phyloP scores from a whole-genome alignment of 1,284 basidiomycete genomes.

The Tylopilus orsonianus region DNA sequence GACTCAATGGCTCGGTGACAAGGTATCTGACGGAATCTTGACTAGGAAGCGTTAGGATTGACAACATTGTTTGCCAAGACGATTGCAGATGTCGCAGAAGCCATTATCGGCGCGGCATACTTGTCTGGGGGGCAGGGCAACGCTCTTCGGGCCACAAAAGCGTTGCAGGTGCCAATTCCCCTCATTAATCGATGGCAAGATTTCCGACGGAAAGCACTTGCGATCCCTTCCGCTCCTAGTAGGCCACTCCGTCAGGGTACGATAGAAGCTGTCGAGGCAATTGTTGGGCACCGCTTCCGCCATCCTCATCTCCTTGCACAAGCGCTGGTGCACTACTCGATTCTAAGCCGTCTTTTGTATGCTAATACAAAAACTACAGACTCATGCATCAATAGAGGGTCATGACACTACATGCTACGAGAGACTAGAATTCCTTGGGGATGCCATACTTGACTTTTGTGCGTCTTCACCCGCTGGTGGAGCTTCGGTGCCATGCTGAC shows the following conservation, averaged over 20 bases:
- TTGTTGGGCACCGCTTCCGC: conserved; percentile 61
- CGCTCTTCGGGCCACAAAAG: conserved; percentile 62
- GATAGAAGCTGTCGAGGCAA: conserved; percentile 55
- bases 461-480: conserved; percentile 29
- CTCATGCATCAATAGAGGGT: conserved; percentile 60
- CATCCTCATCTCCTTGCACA: conserved; percentile 63
- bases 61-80: conserved; percentile 43
- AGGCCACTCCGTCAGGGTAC: conserved; percentile 45
- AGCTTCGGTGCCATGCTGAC: conserved; percentile 9
- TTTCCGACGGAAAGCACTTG: conserved; percentile 52
- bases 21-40: conserved; percentile 44
- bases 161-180: conserved; percentile 59
- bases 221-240: conserved; percentile 41
- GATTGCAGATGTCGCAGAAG: conserved; percentile 81
- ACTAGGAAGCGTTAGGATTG: conserved; percentile 6
- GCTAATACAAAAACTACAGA: conserved; percentile 40
- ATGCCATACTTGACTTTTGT: conserved; percentile 81
- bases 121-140: conserved; percentile 64
- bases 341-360: background rate
- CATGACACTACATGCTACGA: conserved; percentile 62
- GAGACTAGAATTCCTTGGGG: conserved; percentile 78
- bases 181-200: conserved; percentile 69
- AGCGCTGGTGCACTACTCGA: conserved; percentile 57
- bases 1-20: conserved; percentile 70
- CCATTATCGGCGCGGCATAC: conserved; percentile 78